Evolutionary conservation across 1,284 basidiomycete genomes (phyloP).

Genomic region (Apiotrichum mycotoxinovorans): DNA sequence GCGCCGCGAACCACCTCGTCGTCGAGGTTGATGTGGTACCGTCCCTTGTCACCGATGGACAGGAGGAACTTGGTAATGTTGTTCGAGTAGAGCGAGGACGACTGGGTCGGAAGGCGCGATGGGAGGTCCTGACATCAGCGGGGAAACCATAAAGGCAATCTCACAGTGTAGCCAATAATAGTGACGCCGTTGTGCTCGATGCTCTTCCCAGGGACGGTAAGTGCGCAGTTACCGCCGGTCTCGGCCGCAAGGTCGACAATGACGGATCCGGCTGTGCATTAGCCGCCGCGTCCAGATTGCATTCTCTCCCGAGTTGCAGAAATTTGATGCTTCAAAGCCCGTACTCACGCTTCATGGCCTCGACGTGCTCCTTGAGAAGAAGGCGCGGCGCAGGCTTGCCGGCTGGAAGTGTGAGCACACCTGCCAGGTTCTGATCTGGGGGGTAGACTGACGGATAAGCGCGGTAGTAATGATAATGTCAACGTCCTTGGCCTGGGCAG

Average conservation of each 20-base stretch:
- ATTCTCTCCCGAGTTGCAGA: too few species aligned
- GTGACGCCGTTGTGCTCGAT: conserved; percentile 66
- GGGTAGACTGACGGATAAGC: conserved; percentile 51
- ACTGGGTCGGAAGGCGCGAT: conserved; percentile 76
- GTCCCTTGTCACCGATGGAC: conserved; percentile 64
- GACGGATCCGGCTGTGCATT: conserved; percentile 60
- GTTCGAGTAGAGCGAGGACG: conserved; percentile 80
- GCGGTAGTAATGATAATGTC: conserved; percentile 77
- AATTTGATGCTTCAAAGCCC: too few species aligned
- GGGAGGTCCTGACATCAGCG: conserved; percentile 66
- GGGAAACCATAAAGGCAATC: not conserved
- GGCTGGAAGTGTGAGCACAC: conserved; percentile 58
- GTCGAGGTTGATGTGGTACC: conserved; percentile 64
- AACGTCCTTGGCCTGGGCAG: conserved; percentile 77
- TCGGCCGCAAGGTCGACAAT: conserved; percentile 81
- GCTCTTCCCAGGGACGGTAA: conserved; percentile 66
- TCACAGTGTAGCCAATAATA: conserved; percentile 60
- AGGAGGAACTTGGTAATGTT: conserved; percentile 83
- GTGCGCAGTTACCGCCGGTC: conserved; percentile 76
- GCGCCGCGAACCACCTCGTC: conserved; percentile 81
- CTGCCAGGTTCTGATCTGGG: not conserved
- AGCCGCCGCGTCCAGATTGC: too few species aligned
- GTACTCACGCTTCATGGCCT: conserved; percentile 68
- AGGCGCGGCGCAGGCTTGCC: conserved; percentile 77
- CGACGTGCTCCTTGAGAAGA: conserved; percentile 72